Evolutionary conservation across 2,329 filamentous ascomycete genomes (phyloP).

Genomic region (Clonostachys chloroleuca): DNA sequence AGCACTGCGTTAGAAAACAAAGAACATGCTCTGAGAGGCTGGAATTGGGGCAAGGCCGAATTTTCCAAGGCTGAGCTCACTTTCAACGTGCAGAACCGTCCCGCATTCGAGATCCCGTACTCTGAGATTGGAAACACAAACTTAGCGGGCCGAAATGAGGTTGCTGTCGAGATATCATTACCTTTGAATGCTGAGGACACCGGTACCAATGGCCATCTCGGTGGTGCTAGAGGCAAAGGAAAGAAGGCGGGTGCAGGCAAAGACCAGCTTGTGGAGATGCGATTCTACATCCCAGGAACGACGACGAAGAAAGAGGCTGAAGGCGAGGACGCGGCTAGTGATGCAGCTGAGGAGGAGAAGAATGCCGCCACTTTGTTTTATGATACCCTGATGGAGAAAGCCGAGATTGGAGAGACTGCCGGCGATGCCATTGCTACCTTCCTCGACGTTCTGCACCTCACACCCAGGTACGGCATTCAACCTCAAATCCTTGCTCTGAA

Average conservation of each 20-base stretch:
- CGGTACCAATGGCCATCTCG: constrained; percentile 68
- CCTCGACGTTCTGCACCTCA: constrained; percentile 93
- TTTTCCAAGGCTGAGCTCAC: constrained; percentile 92
- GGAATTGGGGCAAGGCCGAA: constrained; percentile 99
- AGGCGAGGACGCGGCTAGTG: constrained; percentile 68
- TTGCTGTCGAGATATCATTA: constrained; percentile 88
- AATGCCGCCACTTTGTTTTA: constrained; percentile 98
- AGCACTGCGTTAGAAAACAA: constrained; percentile 87
- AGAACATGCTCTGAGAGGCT: constrained; percentile 91
- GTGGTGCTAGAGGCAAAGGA: constrained; percentile 70
- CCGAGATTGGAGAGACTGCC: constrained; percentile 98
- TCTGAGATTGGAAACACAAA: constrained; percentile 98
- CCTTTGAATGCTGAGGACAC: constrained; percentile 68
- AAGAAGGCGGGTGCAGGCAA: constrained; percentile 85
- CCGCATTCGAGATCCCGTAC: constrained; percentile 95
- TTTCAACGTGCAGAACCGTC: constrained; percentile 96
- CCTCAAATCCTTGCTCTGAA: constrained; percentile 7
- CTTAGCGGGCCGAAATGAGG: constrained; percentile 93
- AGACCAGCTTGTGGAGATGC: constrained; percentile 96
- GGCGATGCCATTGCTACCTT: constrained; percentile 98
- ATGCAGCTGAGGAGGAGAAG: constrained; percentile 64
- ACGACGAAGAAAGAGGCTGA: constrained; percentile 68
- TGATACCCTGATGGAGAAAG: constrained; percentile 95
- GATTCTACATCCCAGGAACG: constrained; percentile 95
- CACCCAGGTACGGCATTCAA: constrained; percentile 63